Base-by-base conservation (phyloP, 495 filamentous ascomycete genomes). In the Penicillium robsamsonii region DNA sequence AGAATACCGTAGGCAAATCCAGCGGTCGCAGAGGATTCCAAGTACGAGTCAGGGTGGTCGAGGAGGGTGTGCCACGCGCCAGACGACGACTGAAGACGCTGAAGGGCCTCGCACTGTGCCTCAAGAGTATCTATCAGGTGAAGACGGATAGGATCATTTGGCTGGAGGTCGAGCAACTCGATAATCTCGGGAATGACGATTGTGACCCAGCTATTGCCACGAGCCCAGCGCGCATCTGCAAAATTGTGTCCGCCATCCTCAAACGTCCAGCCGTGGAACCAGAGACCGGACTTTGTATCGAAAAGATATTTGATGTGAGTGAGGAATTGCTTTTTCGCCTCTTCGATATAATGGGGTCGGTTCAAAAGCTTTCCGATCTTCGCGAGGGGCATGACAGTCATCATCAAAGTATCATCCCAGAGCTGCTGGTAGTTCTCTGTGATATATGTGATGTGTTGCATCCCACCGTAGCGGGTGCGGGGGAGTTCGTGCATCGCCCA, bases 331-430 rank as follows among this genome's bases (percentile, higher is more conserved):
- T 80, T 75, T 67, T 88, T 88, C 11, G 87, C 87, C 66, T 90
- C 87, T 4, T 77, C 82, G n/a, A 90, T 72, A 59, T 91, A 90
- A 46, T 84, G 76, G 0, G 82, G 83, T 2, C 85, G 75, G 49
- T 76, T 72, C 5, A 91, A 75, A 13, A 90, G 67, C 46, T 82
- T 77, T 1, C 87, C 87, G 49, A 90, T 90, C 72, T 90, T 91
- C 15, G 87, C 87, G 1, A 90, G 75, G 7, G 87, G 87, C 71
- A 90, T 68, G 1, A 88, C 87, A 11, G 86, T 89, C 87, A 91
- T 91, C 87, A 91, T 90, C 43, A 90, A 75, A 20, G 87, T 91
- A 60, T 91, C 87, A 53, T 89, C 87, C 87, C 87, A 91, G 45
- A 90, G 73, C 66, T 90, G 84, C 62, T 87, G 77, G 27, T 80